Evolutionary conservation across 148 eudicot species (phyloP).

Genomic region (Fagopyrum tataricum): DNA sequence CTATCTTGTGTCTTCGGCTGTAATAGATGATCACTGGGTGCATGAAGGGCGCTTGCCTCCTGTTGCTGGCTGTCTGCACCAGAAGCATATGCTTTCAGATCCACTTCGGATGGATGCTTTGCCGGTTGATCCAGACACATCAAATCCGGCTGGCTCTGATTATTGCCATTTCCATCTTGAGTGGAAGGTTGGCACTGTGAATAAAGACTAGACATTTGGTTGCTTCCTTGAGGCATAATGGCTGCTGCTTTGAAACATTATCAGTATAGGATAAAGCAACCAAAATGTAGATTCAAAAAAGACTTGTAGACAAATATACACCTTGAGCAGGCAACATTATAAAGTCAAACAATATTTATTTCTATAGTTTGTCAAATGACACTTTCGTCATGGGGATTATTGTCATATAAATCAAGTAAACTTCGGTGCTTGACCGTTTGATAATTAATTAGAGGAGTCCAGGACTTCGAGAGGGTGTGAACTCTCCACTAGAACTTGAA

Average conservation of each 20-base stretch:
- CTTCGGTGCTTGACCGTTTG: too few species aligned
- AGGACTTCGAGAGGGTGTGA: too few species aligned
- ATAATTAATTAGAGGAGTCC: too few species aligned
- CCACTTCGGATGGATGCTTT: conserved; percentile 38
- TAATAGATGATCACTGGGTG: conserved; percentile 24
- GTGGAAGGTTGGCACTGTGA: conserved; percentile 58
- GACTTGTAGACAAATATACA: not conserved
- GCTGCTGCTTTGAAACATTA: conserved; percentile 22
- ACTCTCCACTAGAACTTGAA: too few species aligned
- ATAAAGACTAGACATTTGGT: conserved; percentile 44
- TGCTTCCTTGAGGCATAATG: conserved; percentile 57
- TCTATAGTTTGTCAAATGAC: not conserved
- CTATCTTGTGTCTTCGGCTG: conserved; percentile 36
- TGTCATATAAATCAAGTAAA: too few species aligned
- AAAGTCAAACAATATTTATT: not conserved
- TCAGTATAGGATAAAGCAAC: not conserved
- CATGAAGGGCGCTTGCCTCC: conserved; percentile 30
- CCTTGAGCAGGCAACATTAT: not conserved
- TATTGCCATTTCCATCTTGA: conserved; percentile 35
- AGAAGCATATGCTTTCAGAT: conserved; percentile 33
- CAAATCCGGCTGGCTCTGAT: conserved; percentile 22
- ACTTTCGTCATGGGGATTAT: too few species aligned
- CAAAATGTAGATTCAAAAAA: not conserved
- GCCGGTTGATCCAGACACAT: conserved; percentile 27
- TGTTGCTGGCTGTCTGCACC: conserved; percentile 34